Conservation (phyloP, 495 filamentous ascomycete species). For the Jackrogersella minutella region DNA sequence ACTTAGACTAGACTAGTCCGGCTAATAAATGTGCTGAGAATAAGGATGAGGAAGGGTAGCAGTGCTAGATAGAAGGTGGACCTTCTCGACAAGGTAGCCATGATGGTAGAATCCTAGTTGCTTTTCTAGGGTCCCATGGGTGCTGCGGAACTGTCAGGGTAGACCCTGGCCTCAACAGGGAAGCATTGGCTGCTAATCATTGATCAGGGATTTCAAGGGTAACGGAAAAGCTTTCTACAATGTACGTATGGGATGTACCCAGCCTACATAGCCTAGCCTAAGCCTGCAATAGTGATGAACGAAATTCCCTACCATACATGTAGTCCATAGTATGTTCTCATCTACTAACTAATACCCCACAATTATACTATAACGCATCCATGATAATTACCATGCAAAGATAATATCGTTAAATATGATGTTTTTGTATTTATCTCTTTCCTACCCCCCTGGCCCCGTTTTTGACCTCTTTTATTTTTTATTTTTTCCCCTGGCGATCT, state of each 20-base stretch:
- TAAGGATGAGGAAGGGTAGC: constrained; percentile 42
- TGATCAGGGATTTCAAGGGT: constrained; percentile 44
- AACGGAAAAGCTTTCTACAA: constrained; percentile 19
- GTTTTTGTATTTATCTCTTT: constrained; percentile 5
- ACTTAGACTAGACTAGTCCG: too few species aligned
- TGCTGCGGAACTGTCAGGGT: constrained; percentile 42
- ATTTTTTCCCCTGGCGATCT: constrained; percentile 35
- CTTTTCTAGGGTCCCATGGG: constrained; percentile 41
- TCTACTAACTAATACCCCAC: constrained; percentile 35
- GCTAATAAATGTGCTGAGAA: constrained; percentile 45
- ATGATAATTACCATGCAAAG: constrained; percentile 28
- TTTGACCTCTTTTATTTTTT: constrained; percentile 4
- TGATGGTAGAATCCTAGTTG: constrained; percentile 40
- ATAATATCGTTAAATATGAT: constrained; percentile 11
- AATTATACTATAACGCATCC: constrained; percentile 13
- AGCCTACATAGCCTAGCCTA: constrained; percentile 1
- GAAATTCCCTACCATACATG: constrained; percentile 36
- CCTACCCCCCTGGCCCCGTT: not conserved
- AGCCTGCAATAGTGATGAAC: constrained; percentile 26
- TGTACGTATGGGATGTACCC: not conserved
- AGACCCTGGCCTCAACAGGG: constrained; percentile 42
- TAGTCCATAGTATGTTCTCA: too few species aligned
- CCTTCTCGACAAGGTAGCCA: constrained; percentile 35
- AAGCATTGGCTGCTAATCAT: constrained; percentile 49
- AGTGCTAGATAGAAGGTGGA: constrained; percentile 42